phyloP scores from a whole-genome alignment of 2,329 filamentous ascomycete species.

The Colletotrichum theobromicola region DNA sequence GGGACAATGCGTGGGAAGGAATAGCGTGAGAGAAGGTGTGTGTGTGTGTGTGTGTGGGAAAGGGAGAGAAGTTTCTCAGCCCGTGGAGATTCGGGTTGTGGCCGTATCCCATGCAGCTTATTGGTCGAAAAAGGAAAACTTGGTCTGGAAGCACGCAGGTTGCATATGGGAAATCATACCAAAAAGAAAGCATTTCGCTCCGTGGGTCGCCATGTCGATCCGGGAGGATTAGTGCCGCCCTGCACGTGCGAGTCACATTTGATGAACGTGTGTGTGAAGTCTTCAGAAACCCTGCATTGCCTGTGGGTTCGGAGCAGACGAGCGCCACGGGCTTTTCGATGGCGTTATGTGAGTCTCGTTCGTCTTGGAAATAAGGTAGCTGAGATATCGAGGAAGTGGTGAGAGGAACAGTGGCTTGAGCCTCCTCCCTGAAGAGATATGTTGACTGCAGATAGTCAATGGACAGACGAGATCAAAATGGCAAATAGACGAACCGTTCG shows the following conservation, averaged over 20 bases:
- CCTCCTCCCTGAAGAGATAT: background rate
- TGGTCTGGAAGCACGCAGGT: background rate
- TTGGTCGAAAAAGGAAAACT: slow-evolving; percentile 1
- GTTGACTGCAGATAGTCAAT: background rate
- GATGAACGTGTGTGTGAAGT: background rate
- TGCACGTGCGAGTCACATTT: slow-evolving; percentile 16
- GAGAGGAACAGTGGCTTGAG: background rate
- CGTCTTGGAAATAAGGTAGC: background rate
- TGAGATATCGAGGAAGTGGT: background rate
- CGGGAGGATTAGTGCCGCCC: background rate
- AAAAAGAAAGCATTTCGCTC: slow-evolving; percentile 12
- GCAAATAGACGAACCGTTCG: background rate
- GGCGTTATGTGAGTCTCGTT: background rate
- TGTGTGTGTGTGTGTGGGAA: background rate
- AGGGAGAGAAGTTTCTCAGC: background rate
- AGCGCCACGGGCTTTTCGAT: background rate
- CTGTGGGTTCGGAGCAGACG: background rate
- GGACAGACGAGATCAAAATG: background rate
- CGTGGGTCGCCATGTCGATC: background rate
- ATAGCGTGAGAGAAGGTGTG: background rate
- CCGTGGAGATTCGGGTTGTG: background rate
- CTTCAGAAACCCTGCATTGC: slow-evolving; percentile 16
- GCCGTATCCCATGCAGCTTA: background rate
- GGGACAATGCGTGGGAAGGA: background rate
- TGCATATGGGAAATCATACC: background rate